Conservation (phyloP, 2,329 filamentous ascomycete genomes). For the Stagonosporopsis chrysanthemi region DNA sequence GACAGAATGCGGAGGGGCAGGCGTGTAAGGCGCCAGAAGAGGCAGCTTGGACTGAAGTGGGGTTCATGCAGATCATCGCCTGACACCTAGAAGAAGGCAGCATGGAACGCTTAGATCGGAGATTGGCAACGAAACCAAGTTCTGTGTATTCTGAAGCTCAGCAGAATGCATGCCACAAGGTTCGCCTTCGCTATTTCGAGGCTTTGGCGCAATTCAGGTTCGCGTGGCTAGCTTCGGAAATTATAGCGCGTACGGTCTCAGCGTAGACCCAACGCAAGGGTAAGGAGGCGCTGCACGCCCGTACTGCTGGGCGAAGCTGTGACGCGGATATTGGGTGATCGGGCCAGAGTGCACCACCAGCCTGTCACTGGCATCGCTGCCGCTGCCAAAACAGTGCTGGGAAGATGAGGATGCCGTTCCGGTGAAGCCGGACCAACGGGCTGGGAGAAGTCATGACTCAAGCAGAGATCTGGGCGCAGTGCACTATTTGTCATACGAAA, state of each 20-base stretch:
- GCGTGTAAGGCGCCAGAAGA: neutral
- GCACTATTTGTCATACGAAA: neutral
- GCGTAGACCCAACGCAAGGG: constrained; percentile 17
- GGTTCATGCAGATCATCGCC: constrained; percentile 2
- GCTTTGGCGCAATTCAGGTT: neutral
- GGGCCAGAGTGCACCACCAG: constrained; percentile 5
- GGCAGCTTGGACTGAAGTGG: neutral
- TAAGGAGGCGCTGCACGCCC: constrained; percentile 13
- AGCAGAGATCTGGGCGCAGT: neutral
- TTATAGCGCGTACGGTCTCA: constrained; percentile 3
- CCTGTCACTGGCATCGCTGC: constrained; percentile 7
- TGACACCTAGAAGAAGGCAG: neutral
- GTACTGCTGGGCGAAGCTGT: constrained; percentile 8
- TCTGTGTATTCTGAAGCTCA: neutral
- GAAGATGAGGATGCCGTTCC: constrained; percentile 1
- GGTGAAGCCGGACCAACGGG: constrained; percentile 12
- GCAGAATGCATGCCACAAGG: neutral
- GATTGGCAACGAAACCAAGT: neutral
- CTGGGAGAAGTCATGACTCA: constrained; percentile 10
- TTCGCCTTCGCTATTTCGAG: neutral
- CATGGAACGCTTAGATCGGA: neutral
- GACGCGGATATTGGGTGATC: constrained; percentile 7
- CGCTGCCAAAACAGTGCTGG: constrained; percentile 6
- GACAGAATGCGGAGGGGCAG: constrained; percentile 3
- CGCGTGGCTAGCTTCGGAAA: constrained; percentile 7